A percentile compares a stretch with the other conserved stretches of the same genome.
Conservation (phyloP, 2,329 filamentous ascomycete genomes). For the Botryotinia convoluta region DNA sequence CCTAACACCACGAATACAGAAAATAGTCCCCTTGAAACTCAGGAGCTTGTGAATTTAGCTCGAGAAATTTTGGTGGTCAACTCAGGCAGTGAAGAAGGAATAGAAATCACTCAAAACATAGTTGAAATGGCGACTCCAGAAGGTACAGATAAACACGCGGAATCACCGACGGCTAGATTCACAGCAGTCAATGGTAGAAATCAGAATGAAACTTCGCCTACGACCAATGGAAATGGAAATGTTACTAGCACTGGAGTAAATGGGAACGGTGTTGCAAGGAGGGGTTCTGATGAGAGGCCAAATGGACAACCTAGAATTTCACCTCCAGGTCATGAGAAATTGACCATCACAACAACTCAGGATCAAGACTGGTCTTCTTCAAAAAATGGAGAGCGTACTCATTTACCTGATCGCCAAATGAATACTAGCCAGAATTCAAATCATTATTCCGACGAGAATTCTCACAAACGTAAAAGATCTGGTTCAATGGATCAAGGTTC, state of each 20-base stretch:
- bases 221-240: conserved; percentile 7
- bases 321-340: conserved; percentile 38
- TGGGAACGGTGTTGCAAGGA: conserved; percentile 29
- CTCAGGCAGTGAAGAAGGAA: neutral
- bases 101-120: neutral
- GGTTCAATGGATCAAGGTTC: conserved; percentile 52
- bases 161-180: conserved; percentile 38
- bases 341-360: conserved; percentile 36
- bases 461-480: conserved; percentile 69
- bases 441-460: conserved; percentile 40
- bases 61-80: conserved; percentile 28
- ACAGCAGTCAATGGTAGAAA: conserved; percentile 40
- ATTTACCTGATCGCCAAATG: conserved; percentile 22
- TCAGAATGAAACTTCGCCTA: conserved; percentile 13
- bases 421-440: conserved; percentile 27
- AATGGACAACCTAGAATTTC: conserved; percentile 36
- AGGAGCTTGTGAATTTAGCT: conserved; percentile 32
- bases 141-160: conserved; percentile 27
- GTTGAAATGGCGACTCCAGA: conserved; percentile 25
- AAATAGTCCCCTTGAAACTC: conserved; percentile 24
- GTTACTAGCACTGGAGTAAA: conserved; percentile 23
- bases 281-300: conserved; percentile 35
- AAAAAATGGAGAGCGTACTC: conserved; percentile 30
- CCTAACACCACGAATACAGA: conserved; percentile 25
- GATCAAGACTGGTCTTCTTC: conserved; percentile 37